These are phyloP conservation scores for Zygoascus biomembranicola DNA, from an alignment of 805 yeast genomes.

Conservation along the genomic window DNA sequence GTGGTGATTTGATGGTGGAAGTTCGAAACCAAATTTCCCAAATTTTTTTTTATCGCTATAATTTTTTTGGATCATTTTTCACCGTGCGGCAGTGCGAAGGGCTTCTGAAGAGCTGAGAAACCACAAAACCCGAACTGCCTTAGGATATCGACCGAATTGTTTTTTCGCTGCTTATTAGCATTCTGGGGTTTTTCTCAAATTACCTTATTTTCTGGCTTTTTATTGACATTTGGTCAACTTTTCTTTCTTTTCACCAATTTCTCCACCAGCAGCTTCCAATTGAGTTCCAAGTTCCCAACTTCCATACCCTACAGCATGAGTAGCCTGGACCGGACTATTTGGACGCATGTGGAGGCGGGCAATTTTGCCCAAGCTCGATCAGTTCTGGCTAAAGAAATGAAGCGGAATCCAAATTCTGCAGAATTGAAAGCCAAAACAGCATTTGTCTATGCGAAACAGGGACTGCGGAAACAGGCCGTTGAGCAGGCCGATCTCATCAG, in stretches of 20 bases:
- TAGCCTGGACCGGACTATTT: slow-evolving; percentile 17
- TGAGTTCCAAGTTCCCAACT: background rate
- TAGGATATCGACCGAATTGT: too few relatives aligned
- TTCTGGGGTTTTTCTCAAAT: too few relatives aligned
- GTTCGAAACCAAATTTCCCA: background rate
- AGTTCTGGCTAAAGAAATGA: slow-evolving; percentile 40
- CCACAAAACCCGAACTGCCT: too few relatives aligned
- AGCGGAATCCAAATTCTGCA: slow-evolving; percentile 48
- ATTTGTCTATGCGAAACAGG: slow-evolving; percentile 17
- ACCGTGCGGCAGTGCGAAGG: too few relatives aligned
- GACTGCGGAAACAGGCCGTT: slow-evolving; percentile 14
- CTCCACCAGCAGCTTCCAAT: too few relatives aligned
- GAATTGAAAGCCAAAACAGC: slow-evolving; percentile 40
- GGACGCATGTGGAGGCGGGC: slow-evolving; percentile 43
- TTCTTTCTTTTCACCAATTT: too few relatives aligned
- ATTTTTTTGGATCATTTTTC: background rate
- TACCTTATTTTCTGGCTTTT: too few relatives aligned
- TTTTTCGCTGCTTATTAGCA: too few relatives aligned
- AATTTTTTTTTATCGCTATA: background rate
- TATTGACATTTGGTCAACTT: too few relatives aligned
- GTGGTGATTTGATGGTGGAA: background rate
- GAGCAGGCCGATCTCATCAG: slow-evolving; percentile 22
- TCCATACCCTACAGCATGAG: background rate
- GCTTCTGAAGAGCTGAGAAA: too few relatives aligned
- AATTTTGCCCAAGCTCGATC: slow-evolving; percentile 46